phyloP scores from a whole-genome alignment of 495 filamentous ascomycete genomes.

The Podospora australis region DNA sequence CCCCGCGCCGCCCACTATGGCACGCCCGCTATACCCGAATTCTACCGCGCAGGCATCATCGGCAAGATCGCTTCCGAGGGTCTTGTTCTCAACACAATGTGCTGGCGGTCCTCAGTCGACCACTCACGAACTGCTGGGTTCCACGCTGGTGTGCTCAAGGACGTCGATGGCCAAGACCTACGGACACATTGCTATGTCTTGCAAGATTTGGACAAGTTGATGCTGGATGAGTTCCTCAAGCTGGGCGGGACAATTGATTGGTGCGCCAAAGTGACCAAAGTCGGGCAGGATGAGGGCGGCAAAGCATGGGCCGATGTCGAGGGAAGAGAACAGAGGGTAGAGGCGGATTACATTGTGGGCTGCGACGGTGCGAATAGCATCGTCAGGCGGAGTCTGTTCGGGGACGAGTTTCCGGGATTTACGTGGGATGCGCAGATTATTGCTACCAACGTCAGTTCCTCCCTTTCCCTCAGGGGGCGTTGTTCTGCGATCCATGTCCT shows the following conservation, averaged over 20 bases:
- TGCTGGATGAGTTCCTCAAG: conserved; percentile 44
- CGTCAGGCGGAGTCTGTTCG: conserved; percentile 49
- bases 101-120: conserved; percentile 35
- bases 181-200: conserved; percentile 31
- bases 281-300: conserved; percentile 33
- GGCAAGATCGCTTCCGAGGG: conserved; percentile 44
- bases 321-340: conserved; percentile 31
- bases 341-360: conserved; percentile 46
- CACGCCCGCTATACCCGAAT: conserved; percentile 44
- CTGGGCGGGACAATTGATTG: conserved; percentile 36
- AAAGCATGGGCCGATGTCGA: conserved; percentile 47
- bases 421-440: conserved; percentile 55
- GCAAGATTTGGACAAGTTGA: conserved; percentile 33
- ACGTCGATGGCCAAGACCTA: conserved; percentile 24
- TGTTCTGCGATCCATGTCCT: too few species aligned
- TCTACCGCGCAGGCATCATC: conserved; percentile 50
- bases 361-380: conserved; percentile 56
- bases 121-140: conserved; percentile 4
- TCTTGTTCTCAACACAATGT: conserved; percentile 43
- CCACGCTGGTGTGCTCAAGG: neutral
- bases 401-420: conserved; percentile 50
- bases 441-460: conserved; percentile 45
- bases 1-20: conserved; percentile 52
- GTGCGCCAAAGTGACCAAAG: conserved; percentile 30
- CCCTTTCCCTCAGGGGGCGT: neutral